A percentile compares a stretch with the other conserved stretches of the same genome.
Conservation (phyloP, 164 flowering plant genomes). For the Warburgia ugandensis region DNA sequence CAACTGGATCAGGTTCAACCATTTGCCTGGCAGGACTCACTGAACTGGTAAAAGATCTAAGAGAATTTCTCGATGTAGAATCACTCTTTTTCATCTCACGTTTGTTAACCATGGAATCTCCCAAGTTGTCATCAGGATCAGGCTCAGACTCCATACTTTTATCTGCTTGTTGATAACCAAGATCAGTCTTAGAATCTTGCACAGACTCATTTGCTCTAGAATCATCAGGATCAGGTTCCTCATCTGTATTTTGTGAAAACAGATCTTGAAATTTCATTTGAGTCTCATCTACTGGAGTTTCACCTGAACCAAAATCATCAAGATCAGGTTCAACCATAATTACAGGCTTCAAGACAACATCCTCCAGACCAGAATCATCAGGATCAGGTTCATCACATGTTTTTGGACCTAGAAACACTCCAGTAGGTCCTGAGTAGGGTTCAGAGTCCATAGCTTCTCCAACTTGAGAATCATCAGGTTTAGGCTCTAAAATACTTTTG, state of each 20-base stretch:
- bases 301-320: slow-evolving; percentile 15
- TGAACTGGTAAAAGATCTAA: neutral
- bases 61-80: neutral
- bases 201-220: neutral
- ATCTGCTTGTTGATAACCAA: slow-evolving; percentile 6
- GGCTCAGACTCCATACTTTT: slow-evolving; percentile 15
- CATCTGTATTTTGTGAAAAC: neutral
- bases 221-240: slow-evolving; percentile 42
- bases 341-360: slow-evolving; percentile 13
- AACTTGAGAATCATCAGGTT: slow-evolving; percentile 30
- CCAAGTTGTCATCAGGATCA: slow-evolving; percentile 33
- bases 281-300: slow-evolving; percentile 1
- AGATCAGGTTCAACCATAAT: slow-evolving; percentile 14
- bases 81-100: neutral
- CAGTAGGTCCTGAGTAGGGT: slow-evolving; percentile 4
- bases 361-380: slow-evolving; percentile 18
- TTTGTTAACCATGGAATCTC: neutral
- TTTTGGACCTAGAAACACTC: slow-evolving; percentile 6
- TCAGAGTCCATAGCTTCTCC: slow-evolving; percentile 21
- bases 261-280: neutral
- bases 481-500: slow-evolving; percentile 26
- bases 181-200: slow-evolving; percentile 12
- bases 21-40: slow-evolving; percentile 10
- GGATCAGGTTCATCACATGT: slow-evolving; percentile 27
- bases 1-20: slow-evolving; percentile 65